Conservation (phyloP, 441 rosid species). For the Geranium incanum region DNA sequence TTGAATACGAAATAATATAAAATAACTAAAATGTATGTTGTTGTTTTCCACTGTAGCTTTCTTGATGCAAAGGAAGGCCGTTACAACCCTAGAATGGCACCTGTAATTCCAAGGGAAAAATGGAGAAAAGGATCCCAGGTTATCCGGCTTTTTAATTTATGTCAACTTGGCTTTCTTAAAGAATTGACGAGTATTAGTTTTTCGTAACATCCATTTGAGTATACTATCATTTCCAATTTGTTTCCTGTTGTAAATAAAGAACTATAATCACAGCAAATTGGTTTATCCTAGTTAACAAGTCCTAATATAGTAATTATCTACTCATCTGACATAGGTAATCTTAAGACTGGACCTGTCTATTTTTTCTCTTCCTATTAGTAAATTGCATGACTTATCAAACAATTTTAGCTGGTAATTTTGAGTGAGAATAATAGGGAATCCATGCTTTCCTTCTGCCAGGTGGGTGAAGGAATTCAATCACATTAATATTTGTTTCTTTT, state of each 20-base stretch:
- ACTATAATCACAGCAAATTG: not conserved
- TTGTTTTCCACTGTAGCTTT: constrained; percentile 44
- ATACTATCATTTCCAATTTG: not conserved
- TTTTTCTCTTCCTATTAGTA: not conserved
- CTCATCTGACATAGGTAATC: not conserved
- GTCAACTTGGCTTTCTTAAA: not conserved
- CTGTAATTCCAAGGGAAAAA: constrained; percentile 45
- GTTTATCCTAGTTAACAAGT: not conserved
- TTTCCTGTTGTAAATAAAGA: not conserved
- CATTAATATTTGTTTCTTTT: not conserved
- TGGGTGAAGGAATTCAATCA: not conserved
- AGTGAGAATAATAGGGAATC: not conserved
- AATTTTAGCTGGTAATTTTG: not conserved
- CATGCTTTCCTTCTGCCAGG: not conserved
- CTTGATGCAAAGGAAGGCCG: constrained; percentile 61
- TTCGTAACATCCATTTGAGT: not conserved
- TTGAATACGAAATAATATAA: too few relatives aligned
- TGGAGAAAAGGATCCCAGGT: constrained; percentile 99
- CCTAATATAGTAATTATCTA: not conserved
- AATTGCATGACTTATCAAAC: not conserved
- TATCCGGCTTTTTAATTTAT: constrained; percentile 10
- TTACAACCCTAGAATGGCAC: constrained; percentile 66
- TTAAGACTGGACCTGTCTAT: not conserved
- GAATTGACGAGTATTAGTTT: constrained; percentile 1
- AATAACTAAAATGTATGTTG: not conserved